These are phyloP conservation scores for Kernera saxatilis DNA, from an alignment of 345 rosid genomes.

Conservation along the genomic window DNA sequence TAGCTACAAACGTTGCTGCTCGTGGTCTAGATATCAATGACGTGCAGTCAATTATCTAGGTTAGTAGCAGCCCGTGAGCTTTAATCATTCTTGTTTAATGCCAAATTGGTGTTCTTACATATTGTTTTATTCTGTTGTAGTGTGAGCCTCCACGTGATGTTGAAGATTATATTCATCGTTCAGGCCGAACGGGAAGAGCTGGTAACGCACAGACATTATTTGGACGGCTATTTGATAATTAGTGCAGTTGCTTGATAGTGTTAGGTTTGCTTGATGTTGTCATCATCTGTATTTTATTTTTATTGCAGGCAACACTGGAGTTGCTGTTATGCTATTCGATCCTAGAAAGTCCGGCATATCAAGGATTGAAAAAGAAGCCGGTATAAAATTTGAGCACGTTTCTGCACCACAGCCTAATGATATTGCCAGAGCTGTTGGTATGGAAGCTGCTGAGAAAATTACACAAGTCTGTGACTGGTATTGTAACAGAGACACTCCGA, in stretches of 20 bases:
- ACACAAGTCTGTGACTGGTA: slow-evolving; percentile 88
- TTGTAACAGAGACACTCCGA: slow-evolving; percentile 66
- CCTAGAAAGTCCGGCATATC: slow-evolving; percentile 70
- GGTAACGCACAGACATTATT: slow-evolving; percentile 37
- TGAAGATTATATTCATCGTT: slow-evolving; percentile 94
- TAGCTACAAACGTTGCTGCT: slow-evolving; percentile 96
- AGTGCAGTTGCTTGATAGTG: slow-evolving; percentile 1
- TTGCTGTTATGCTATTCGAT: slow-evolving; percentile 96
- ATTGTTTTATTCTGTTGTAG: slow-evolving; percentile 34
- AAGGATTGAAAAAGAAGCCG: slow-evolving; percentile 76
- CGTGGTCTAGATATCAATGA: slow-evolving; percentile 95
- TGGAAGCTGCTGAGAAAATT: slow-evolving; percentile 67
- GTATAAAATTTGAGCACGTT: slow-evolving; percentile 82
- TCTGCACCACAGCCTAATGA: slow-evolving; percentile 81
- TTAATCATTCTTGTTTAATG: neutral
- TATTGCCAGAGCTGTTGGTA: slow-evolving; percentile 78
- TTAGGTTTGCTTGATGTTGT: neutral
- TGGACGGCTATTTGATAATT: neutral
- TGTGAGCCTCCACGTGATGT: slow-evolving; percentile 98
- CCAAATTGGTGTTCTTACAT: neutral
- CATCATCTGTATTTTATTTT: neutral
- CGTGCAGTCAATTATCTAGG: slow-evolving; percentile 96
- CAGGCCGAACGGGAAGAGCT: slow-evolving; percentile 99
- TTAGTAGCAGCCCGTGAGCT: slow-evolving; percentile 19
- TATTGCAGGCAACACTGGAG: slow-evolving; percentile 75